Conservation (phyloP, 257 asterid species). For the Cinchona pubescens region DNA sequence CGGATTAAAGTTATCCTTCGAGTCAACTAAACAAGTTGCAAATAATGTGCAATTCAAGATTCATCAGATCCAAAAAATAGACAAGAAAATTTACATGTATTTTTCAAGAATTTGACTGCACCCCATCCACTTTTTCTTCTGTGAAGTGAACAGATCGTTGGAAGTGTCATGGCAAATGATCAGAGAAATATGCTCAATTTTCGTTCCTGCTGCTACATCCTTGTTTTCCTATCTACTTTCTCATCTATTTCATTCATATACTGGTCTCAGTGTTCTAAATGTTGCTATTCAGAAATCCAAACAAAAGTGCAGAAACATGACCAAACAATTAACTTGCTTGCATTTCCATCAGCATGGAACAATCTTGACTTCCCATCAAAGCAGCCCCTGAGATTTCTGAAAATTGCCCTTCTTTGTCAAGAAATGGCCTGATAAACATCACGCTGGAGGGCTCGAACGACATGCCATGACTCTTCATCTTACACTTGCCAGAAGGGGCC, state of each 20-base stretch:
- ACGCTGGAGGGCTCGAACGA: slow-evolving; percentile 72
- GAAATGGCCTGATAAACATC: slow-evolving; percentile 62
- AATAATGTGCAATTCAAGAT: neutral
- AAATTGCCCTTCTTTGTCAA: slow-evolving; percentile 67
- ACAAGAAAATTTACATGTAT: neutral
- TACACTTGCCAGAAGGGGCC: slow-evolving; percentile 65
- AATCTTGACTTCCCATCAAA: slow-evolving; percentile 37
- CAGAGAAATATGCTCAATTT: slow-evolving; percentile 25
- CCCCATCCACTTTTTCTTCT: neutral
- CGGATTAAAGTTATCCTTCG: neutral
- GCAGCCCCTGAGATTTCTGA: slow-evolving; percentile 42
- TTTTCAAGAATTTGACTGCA: neutral
- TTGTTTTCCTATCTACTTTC: slow-evolving; percentile 36
- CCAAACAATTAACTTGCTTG: slow-evolving; percentile 39
- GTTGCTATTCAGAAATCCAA: slow-evolving; percentile 21
- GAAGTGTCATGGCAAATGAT: slow-evolving; percentile 36
- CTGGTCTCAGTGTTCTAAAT: slow-evolving; percentile 36
- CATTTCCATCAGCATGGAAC: slow-evolving; percentile 55
- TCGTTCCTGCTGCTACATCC: slow-evolving; percentile 33
- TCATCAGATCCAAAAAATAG: slow-evolving; percentile 2
- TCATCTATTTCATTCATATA: slow-evolving; percentile 42
- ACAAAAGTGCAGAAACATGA: slow-evolving; percentile 9
- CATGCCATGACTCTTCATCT: slow-evolving; percentile 67
- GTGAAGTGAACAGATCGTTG: neutral
- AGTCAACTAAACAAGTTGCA: slow-evolving; percentile 5